Evolutionary conservation across 441 rosid species (phyloP).

Genomic region (Brassica balearica): DNA sequence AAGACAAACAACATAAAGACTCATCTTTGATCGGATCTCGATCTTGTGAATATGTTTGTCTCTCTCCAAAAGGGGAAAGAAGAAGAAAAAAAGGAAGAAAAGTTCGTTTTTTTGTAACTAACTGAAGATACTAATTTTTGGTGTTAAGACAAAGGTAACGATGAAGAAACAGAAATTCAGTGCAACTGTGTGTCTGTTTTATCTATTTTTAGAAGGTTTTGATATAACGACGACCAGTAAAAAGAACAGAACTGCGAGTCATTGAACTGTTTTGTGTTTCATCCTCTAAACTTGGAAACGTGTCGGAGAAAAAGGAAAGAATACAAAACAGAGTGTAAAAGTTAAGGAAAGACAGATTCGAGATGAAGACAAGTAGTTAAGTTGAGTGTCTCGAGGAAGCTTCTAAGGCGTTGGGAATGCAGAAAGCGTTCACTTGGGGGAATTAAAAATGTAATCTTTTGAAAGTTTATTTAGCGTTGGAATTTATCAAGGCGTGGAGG

Average conservation of each 20-base stretch:
- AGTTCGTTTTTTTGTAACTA: background rate
- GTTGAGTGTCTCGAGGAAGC: constrained; percentile 36
- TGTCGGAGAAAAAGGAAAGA: constrained; percentile 33
- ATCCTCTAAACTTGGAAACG: constrained; percentile 39
- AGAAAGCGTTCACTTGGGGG: background rate
- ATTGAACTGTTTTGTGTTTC: constrained; percentile 22
- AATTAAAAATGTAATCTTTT: background rate
- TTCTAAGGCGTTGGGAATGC: constrained; percentile 25
- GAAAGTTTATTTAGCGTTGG: background rate
- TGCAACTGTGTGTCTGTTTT: constrained; percentile 34
- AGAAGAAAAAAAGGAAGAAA: constrained; percentile 8
- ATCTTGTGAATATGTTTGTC: constrained; percentile 11
- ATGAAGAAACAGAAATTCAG: constrained; percentile 33
- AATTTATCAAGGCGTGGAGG: constrained; percentile 1
- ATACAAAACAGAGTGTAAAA: constrained; percentile 35
- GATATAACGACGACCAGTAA: background rate
- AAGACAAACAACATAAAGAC: constrained; percentile 12
- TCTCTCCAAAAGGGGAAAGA: background rate
- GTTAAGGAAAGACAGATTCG: constrained; percentile 27
- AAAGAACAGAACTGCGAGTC: constrained; percentile 21
- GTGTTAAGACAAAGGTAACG: constrained; percentile 12
- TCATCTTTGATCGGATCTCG: constrained; percentile 30
- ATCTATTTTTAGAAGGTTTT: constrained; percentile 24
- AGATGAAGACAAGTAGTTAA: constrained; percentile 13
- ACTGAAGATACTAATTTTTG: constrained; percentile 31